Conservation (phyloP, 75 land plant genomes). For the Selaginella tamariscina region DNA sequence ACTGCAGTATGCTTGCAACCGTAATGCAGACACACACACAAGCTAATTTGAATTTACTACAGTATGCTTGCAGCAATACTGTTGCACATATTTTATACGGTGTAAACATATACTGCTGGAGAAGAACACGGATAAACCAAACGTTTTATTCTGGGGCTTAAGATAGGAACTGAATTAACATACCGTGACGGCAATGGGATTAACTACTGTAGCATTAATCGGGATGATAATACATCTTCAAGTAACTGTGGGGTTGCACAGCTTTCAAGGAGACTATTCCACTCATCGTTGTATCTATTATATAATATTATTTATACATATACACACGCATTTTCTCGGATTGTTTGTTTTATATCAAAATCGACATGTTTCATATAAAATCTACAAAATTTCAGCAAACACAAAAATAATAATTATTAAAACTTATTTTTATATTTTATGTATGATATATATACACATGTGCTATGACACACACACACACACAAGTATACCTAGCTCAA, state of each 20-base stretch:
- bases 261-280: neutral
- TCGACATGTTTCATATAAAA: too few species aligned
- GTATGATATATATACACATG: too few species aligned
- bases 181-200: neutral
- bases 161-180: neutral
- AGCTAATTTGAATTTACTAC: too few species aligned
- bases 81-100: neutral
- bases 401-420: too few species aligned
- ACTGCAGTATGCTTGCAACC: neutral
- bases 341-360: too few species aligned
- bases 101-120: neutral
- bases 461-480: too few species aligned
- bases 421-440: too few species aligned
- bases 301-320: neutral
- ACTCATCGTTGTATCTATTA: neutral
- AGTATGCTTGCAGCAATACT: too few species aligned
- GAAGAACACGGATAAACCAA: neutral
- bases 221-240: neutral
- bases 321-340: too few species aligned
- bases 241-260: neutral
- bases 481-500: too few species aligned
- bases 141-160: neutral
- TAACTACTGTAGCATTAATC: neutral
- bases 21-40: too few species aligned
- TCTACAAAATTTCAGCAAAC: too few species aligned